Evolutionary conservation across 257 asterid genomes (phyloP).

Genomic region (Gentiana macrophylla): DNA sequence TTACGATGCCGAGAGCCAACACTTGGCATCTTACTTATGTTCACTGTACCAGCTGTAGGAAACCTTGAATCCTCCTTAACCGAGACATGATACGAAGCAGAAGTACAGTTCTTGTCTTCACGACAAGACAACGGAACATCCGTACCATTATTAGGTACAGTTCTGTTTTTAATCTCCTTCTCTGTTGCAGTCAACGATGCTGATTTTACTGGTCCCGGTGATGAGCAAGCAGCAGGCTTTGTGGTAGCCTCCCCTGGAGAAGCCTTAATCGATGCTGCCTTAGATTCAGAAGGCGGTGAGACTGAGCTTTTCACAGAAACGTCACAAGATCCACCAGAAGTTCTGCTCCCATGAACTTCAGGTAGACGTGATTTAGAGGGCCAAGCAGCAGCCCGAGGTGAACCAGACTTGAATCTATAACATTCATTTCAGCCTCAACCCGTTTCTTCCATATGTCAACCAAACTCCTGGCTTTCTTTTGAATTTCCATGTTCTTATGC

Average conservation of each 20-base stretch:
- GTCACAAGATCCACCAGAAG: conserved; percentile 47
- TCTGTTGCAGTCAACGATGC: conserved; percentile 39
- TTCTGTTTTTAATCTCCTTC: conserved; percentile 47
- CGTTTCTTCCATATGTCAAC: conserved; percentile 98
- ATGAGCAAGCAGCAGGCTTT: conserved; percentile 46
- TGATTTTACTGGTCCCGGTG: conserved; percentile 49
- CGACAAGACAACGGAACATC: conserved; percentile 38
- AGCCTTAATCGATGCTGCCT: conserved; percentile 37
- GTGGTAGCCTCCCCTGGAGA: conserved; percentile 49
- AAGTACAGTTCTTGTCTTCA: conserved; percentile 79
- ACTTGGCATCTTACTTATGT: conserved; percentile 41
- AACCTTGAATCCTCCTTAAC: conserved; percentile 58
- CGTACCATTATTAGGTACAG: conserved; percentile 28
- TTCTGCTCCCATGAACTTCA: conserved; percentile 47
- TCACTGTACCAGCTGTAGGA: conserved; percentile 32
- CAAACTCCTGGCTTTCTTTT: conserved; percentile 70
- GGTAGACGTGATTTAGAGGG: conserved; percentile 66
- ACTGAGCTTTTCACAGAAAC: conserved; percentile 44
- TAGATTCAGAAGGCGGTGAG: conserved; percentile 43
- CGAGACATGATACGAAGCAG: conserved; percentile 59
- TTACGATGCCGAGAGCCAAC: conserved; percentile 43
- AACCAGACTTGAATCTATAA: conserved; percentile 53
- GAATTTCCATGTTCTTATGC: conserved; percentile 74
- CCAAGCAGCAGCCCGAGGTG: conserved; percentile 42
- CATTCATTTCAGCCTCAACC: conserved; percentile 87